Conservation (phyloP, 176 grass and related monocot species). For the Themeda triandra region DNA sequence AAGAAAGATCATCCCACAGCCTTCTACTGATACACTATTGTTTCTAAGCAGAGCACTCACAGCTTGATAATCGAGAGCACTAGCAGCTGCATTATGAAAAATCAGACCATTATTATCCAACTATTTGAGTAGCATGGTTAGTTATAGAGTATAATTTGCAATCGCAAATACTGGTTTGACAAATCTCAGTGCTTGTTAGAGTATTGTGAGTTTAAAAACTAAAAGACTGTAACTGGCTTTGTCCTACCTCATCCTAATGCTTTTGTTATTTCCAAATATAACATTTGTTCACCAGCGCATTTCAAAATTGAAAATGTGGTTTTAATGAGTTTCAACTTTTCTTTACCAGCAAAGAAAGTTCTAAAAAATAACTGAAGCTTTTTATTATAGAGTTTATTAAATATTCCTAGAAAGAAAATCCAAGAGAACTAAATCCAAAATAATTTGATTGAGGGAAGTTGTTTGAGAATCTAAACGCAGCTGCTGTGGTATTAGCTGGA, state of each 20-base stretch:
- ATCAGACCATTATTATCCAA: neutral
- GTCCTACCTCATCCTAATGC: neutral
- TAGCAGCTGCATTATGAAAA: neutral
- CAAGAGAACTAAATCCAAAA: constrained; percentile 6
- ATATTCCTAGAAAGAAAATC: neutral
- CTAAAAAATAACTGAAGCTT: neutral
- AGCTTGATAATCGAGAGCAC: neutral
- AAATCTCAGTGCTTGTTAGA: neutral
- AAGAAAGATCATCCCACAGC: neutral
- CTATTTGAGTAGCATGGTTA: neutral
- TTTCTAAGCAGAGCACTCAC: neutral
- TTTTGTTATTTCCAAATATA: constrained; percentile 5
- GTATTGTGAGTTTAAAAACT: neutral
- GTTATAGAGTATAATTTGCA: constrained; percentile 3
- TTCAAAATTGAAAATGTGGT: neutral
- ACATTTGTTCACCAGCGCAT: neutral
- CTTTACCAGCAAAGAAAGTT: neutral
- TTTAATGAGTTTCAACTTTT: neutral
- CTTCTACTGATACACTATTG: constrained; percentile 19
- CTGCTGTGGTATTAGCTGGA: neutral
- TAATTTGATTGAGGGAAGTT: neutral
- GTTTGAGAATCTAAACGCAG: neutral
- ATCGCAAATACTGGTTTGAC: neutral
- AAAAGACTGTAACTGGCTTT: neutral
- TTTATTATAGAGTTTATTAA: neutral